Conservation (phyloP, 1,284 basidiomycete species). For the Vanrija sp. region DNA sequence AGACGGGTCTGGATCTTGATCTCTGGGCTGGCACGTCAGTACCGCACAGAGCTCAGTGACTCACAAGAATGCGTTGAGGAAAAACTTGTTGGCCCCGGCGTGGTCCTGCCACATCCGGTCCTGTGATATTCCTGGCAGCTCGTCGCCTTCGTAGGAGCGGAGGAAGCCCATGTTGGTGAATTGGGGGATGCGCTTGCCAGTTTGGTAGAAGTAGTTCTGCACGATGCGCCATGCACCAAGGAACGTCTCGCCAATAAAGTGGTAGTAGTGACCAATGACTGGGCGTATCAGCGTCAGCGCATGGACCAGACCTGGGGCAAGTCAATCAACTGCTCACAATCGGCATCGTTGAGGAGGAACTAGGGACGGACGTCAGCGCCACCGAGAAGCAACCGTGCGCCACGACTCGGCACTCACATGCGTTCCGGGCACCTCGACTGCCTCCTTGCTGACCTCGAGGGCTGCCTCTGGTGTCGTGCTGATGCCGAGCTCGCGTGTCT, state of each 20-base stretch:
- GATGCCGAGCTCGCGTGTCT: constrained; percentile 17
- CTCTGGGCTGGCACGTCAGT: constrained; percentile 14
- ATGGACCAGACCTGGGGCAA: neutral
- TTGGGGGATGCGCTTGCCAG: constrained; percentile 17
- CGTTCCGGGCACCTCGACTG: constrained; percentile 15
- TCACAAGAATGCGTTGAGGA: constrained; percentile 31
- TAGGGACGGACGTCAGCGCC: neutral
- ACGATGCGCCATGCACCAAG: constrained; percentile 32
- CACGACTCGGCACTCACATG: constrained; percentile 13
- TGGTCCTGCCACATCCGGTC: constrained; percentile 28
- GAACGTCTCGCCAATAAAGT: constrained; percentile 38
- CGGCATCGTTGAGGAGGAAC: constrained; percentile 26
- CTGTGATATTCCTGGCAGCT: too few species aligned
- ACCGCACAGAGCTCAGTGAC: neutral
- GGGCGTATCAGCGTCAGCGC: neutral
- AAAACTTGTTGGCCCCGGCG: constrained; percentile 33
- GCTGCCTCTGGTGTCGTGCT: constrained; percentile 16
- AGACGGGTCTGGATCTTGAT: constrained; percentile 15
- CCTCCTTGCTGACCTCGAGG: constrained; percentile 2
- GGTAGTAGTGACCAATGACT: constrained; percentile 35
- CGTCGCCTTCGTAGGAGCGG: constrained; percentile 8
- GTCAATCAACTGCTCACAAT: constrained; percentile 2
- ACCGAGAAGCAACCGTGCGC: neutral
- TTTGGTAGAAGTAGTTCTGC: constrained; percentile 18
- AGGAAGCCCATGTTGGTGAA: constrained; percentile 26